Evolutionary conservation across 2,329 filamentous ascomycete genomes (phyloP), one percentile per base, ranked within the genome.

Genomic region (Hortaea werneckii): DNA sequence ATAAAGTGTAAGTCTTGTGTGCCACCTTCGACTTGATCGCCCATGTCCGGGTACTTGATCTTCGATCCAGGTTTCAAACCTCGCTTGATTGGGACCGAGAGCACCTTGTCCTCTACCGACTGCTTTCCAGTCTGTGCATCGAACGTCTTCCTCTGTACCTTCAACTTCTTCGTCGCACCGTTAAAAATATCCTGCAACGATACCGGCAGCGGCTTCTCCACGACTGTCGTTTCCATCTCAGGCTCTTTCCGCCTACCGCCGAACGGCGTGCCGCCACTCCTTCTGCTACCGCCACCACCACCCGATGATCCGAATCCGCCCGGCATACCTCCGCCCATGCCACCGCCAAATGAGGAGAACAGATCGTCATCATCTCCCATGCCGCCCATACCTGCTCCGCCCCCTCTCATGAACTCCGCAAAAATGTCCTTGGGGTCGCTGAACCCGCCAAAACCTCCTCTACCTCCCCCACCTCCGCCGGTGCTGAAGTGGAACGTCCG

Each of bases 21-120:
- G 10, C 90, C 90, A 37, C 92, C 92, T 62, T 96, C 92, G 50
- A 95, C 88, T 65, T 96, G 89, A 66, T 98, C 92, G 8, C 92
- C 92, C n/a, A 98, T 89, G 37, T 90, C 88, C 61, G 85, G 86
- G 64, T 95, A 98, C 69, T 95, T 95, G 68, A 98, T 95, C 75
- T 96, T 98, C 61, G 87, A 94, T 29, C 92, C 92, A 58, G 94
- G 89, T 71, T 96, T 95, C 67, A 96, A 71, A 48, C 92, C 92
- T 5, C 87, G 82, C 71, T 95, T 96, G 70, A 98, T 95, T 40
- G 88, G 87, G 43, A 96, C 90, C 62, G 94, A 88, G 29, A 98
- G 72, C 12, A 95, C 87, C 60, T 89, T 85, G 58, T 98, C 92
- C 50, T 89, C 85, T 3, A 83, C 84, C 38, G 79, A 86, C 57